Evolutionary conservation across 2,329 filamentous ascomycete species (phyloP), one percentile per base, ranked within the genome.

Genomic region (Dothidotthia symphoricarpi): DNA sequence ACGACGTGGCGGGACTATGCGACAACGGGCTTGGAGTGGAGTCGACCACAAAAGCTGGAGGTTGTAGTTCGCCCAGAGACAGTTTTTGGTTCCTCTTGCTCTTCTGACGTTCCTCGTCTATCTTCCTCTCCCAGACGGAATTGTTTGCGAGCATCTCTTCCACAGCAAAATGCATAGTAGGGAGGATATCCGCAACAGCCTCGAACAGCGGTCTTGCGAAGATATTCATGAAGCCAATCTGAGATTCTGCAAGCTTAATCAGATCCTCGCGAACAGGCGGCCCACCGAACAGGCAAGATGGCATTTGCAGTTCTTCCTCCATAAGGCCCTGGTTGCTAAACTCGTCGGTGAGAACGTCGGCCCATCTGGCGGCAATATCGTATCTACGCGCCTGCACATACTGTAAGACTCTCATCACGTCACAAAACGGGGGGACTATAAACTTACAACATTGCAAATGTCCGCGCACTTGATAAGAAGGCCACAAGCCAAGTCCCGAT

Each of bases 401-500:
- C 29, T 15, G 52, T 58, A 43, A 34, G 39, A 30, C 12, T 28
- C 16, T n/a, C 6, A 7, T 12, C 16, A 24, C 17, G 7, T 13
- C 3, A 27, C 13, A 14, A 24, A 19, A 14, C 14, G 14, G 13
- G 14, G 25, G 6, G 22, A 15, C 5, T 28, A n/a, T n/a, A 16
- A 65, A 83, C 86, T 66, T 77, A 91, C 87, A 65, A 97, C 93
- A 64, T 98, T 98, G 71, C 91, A 96, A 61, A 98, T 97, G 66
- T 98, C 93, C 26, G 93, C 93, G 63, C 93, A 97, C 67, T 98
- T 98, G 70, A 98, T 96, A 42, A 98, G 72, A 39, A 98, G 72
- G 11, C 89, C 89, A 68, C 93, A 97, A n/a, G 85, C 74, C 31
- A 97, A 70, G 8, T 86, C 82, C 51, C 84, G 86, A 51, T 89